Evolutionary conservation across 1,139 yeast genomes (phyloP), one percentile per base, ranked within the genome.

Genomic region (Hyphopichia khmerensis): DNA sequence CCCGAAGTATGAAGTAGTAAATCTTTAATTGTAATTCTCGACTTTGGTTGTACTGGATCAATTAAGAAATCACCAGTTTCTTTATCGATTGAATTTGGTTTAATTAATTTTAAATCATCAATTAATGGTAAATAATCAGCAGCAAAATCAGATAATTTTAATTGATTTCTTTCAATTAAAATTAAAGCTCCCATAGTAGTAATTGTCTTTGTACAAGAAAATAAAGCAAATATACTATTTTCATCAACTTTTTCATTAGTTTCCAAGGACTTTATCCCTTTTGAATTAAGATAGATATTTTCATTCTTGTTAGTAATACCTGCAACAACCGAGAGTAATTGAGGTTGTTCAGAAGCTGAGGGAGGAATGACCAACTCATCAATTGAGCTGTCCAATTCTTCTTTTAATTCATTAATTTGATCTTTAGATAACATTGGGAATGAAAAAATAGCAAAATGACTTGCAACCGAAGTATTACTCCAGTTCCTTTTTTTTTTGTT

Each of bases 1-100:
- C 83, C 83, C 2, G 81, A 63, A 1, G 80, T 78, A 50, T 80
- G 82, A 2, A 72, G 57, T 36, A 80, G 58, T 42, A 80, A 68
- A 46, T 75, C 75, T 44, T 76, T 65, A 23, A 77, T 55, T 0
- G 84, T 80, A 14, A 75, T 59, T 16, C 66, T 62, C 17, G 53
- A 65, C 23, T 54, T 59, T 14, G 79, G 75, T 19, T 53, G 57
- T 5, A 60, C 49, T 9, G 68, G 67, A 6, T 65, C 60, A 16
- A 43, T 47, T 2, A 45, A 44, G 40, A 72, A 63, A 6, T 65
- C 59, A 6, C 75, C 77, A n/a, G 67, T 67, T 1, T 61, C 60
- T 30, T 56, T 54, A 42, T 64, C 56, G 3, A 69, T 65, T 17
- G 57, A 51, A 9, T 61, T 70, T 13, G 66, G 62, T 16, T 65